These are phyloP conservation scores for Candida multigemmis DNA, from an alignment of 805 yeast genomes.

Conservation along the genomic window DNA sequence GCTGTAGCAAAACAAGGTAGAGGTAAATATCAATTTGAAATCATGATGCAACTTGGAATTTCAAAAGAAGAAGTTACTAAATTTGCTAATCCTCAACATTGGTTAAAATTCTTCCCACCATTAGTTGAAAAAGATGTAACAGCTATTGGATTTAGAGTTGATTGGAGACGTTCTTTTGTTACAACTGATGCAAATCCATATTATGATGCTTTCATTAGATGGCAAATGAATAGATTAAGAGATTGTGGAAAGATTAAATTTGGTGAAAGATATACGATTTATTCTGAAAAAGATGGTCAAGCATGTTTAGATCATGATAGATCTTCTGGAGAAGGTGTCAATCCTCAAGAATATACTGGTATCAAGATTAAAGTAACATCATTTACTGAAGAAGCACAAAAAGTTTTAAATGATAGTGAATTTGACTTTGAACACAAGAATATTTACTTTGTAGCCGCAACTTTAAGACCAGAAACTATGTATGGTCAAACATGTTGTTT, in stretches of 20 bases:
- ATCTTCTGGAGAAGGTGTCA: constrained; percentile 92
- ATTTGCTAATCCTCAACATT: constrained; percentile 86
- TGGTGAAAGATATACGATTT: constrained; percentile 96
- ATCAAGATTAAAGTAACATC: constrained; percentile 72
- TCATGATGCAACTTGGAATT: constrained; percentile 91
- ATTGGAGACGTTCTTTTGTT: constrained; percentile 94
- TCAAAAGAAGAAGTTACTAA: constrained; percentile 72
- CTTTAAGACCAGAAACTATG: constrained; percentile 98
- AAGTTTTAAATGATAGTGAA: constrained; percentile 37
- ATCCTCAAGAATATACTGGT: constrained; percentile 94
- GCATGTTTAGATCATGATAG: constrained; percentile 99
- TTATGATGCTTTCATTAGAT: constrained; percentile 89
- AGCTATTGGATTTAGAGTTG: constrained; percentile 84
- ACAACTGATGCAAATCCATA: constrained; percentile 94
- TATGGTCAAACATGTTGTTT: constrained; percentile 98
- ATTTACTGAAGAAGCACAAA: constrained; percentile 48
- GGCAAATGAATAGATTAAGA: constrained; percentile 91
- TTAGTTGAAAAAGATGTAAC: constrained; percentile 74
- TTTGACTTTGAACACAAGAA: constrained; percentile 47
- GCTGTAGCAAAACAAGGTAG: constrained; percentile 91
- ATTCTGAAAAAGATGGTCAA: constrained; percentile 97
- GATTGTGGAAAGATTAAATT: constrained; percentile 87
- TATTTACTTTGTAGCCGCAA: constrained; percentile 85
- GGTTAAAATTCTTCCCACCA: constrained; percentile 92
- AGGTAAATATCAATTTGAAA: constrained; percentile 91